Base-by-base conservation (phyloP, 306 rosid species). In the Vigna hirtella region DNA sequence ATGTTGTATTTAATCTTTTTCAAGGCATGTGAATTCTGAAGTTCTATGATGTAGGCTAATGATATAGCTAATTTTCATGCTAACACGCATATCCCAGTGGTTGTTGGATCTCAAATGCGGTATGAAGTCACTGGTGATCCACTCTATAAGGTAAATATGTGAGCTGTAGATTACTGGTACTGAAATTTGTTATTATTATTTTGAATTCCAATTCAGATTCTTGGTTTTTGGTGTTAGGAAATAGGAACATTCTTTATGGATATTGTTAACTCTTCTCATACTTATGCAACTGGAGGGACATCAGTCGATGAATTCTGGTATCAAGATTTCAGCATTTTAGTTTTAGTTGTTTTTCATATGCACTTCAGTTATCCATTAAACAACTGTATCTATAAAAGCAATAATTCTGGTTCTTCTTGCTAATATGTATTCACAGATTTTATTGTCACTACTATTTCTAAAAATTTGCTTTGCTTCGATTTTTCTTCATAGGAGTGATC, bases 231-330 rank as follows among this genome's bases (percentile, higher is more conserved):
- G 56, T 51, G 45, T 51, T 83, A 93, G 98, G 94, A 88, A 70
- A 88, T 93, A 12, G 87, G 88, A 32, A 87, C 76, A 34, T 93
- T 83, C 86, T 93, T 93, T 66, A 88, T 93, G 98, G 84, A 91
- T 61, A 20, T 86, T 52, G 86, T 93, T 47, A 91, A 93, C 87
- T 89, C 98, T 66, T 91, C 96, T 70, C 96, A 93, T 71, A 82
- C 84, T 80, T 93, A 89, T 78, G 98, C 98, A 79, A 93, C 98
- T 10, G 98, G 98, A 86, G 98, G 98, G 86, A 86, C 98, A 74
- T 93, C 98, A 18, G 85, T 73, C 73, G 2, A 63, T 4, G 98
- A 93, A 76, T 88, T 88, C 83, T 93, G 98, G 98, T 93, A 93
- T 32, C 18, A 47, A 56, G 77, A 77, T 63, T 10, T 4, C 56